A percentile compares a stretch with the other conserved stretches of the same genome.
Evolutionary conservation across 768 basidiomycete species (phyloP).

Genomic region (Boletus coccyginus): DNA sequence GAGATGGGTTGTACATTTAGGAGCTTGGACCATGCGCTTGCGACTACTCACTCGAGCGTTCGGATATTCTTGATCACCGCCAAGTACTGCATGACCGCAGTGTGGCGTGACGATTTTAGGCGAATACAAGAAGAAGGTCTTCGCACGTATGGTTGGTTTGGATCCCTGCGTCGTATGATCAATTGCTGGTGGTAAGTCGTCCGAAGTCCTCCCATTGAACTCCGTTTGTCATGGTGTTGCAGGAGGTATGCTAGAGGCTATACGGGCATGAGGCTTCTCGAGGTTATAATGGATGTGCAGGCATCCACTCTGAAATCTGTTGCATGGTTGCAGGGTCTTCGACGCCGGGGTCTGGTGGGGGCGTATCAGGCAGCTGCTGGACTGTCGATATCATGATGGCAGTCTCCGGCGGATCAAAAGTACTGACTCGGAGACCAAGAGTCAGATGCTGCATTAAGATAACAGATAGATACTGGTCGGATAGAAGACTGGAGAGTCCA

Average conservation of each 20-base stretch:
- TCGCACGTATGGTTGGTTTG: constrained; percentile 40
- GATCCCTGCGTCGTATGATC: constrained; percentile 52
- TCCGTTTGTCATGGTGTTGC: constrained; percentile 4
- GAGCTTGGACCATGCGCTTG: constrained; percentile 78
- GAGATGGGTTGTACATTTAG: constrained; percentile 33
- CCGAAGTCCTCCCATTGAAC: neutral
- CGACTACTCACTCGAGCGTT: constrained; percentile 83
- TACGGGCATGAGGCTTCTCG: constrained; percentile 48
- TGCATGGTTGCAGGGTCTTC: constrained; percentile 68
- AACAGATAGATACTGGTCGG: constrained; percentile 1
- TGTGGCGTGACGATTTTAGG: constrained; percentile 69
- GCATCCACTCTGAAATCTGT: constrained; percentile 51
- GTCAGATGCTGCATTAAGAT: neutral
- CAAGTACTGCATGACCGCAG: constrained; percentile 78
- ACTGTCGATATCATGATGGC: constrained; percentile 34
- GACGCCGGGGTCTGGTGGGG: constrained; percentile 56
- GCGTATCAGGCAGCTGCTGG: constrained; percentile 75
- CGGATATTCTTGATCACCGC: constrained; percentile 92
- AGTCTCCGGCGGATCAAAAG: neutral
- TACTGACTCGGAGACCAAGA: neutral
- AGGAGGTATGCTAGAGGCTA: constrained; percentile 64
- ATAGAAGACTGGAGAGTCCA: neutral
- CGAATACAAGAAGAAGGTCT: constrained; percentile 52
- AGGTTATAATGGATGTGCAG: constrained; percentile 61
- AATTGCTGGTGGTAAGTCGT: constrained; percentile 70